A percentile compares a stretch with the other conserved stretches of the same genome.
Conservation (phyloP, 176 grass and related monocot genomes). For the Bothriochloa decipiens region DNA sequence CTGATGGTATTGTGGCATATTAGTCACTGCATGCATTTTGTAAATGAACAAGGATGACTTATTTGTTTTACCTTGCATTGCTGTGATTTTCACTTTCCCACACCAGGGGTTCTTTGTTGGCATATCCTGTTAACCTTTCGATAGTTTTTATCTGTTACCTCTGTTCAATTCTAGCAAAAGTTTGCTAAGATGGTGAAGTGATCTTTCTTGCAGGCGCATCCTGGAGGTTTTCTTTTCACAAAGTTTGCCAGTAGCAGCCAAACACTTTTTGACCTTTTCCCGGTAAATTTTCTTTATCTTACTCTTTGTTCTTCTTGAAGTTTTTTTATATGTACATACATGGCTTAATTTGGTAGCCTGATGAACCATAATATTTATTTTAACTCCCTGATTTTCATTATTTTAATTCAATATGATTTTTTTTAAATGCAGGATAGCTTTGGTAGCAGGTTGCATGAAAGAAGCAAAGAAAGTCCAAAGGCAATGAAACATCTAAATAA, state of each 20-base stretch:
- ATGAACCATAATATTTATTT: conserved; percentile 20
- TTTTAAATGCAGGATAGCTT: conserved; percentile 79
- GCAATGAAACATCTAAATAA: conserved; percentile 92
- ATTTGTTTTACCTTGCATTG: not conserved
- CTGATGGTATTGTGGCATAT: conserved; percentile 15
- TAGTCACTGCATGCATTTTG: not conserved
- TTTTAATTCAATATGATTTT: conserved; percentile 27
- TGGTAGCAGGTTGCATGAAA: conserved; percentile 83
- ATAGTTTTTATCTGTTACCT: conserved; percentile 4
- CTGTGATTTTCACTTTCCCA: conserved; percentile 1
- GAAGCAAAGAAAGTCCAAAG: conserved; percentile 96
- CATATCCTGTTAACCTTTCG: not conserved
- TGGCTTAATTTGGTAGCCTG: conserved; percentile 29
- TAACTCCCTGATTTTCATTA: conserved; percentile 19
- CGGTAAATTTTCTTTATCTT: conserved; percentile 54
- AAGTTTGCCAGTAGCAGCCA: conserved; percentile 95
- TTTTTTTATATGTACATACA: conserved; percentile 15
- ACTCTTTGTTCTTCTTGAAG: conserved; percentile 10
- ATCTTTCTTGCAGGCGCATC: conserved; percentile 74
- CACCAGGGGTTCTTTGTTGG: not conserved
- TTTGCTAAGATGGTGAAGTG: conserved; percentile 44
- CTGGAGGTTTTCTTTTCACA: conserved; percentile 96
- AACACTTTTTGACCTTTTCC: conserved; percentile 95
- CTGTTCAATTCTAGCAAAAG: conserved; percentile 10
- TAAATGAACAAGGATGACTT: not conserved